These are phyloP conservation scores for Geotrichum cucujoidarum DNA, from an alignment of 1,139 yeast species.

Conservation along the genomic window DNA sequence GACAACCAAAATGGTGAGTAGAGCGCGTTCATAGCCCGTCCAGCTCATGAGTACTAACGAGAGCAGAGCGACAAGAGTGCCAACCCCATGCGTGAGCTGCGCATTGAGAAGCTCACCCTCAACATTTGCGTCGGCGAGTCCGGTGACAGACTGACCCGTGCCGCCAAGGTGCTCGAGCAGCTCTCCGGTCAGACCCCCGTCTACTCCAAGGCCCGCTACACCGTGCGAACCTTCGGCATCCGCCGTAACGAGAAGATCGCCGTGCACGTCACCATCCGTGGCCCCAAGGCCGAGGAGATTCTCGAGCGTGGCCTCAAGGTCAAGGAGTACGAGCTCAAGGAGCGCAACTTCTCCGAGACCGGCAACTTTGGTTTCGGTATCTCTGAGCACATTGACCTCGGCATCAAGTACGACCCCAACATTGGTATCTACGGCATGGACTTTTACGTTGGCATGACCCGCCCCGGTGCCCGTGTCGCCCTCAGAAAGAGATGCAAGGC, in stretches of 20 bases:
- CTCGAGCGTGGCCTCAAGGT: conserved; percentile 99
- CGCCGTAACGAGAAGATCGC: conserved; percentile 99
- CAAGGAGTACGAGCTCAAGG: conserved; percentile 95
- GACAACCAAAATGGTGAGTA: conserved; percentile 15
- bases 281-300: conserved; percentile 99
- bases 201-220: conserved; percentile 99
- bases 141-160: conserved; percentile 99
- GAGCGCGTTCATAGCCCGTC: too few relatives aligned
- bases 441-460: conserved; percentile 98
- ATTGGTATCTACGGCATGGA: conserved; percentile 99
- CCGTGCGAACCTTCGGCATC: conserved; percentile 99
- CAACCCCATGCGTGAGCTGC: conserved; percentile 96
- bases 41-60: too few relatives aligned
- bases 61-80: conserved; percentile 39
- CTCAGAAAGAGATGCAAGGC: conserved; percentile 97
- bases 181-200: conserved; percentile 99
- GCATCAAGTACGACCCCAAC: conserved; percentile 99
- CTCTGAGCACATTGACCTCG: conserved; percentile 98
- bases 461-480: conserved; percentile 98
- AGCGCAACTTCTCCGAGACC: conserved; percentile 93
- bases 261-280: conserved; percentile 99
- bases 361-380: conserved; percentile 99
- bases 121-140: conserved; percentile 99
- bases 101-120: conserved; percentile 98
- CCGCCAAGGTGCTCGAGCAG: conserved; percentile 99